Base-by-base conservation (phyloP, 495 filamentous ascomycete genomes). In the Chaetomium tenue region DNA sequence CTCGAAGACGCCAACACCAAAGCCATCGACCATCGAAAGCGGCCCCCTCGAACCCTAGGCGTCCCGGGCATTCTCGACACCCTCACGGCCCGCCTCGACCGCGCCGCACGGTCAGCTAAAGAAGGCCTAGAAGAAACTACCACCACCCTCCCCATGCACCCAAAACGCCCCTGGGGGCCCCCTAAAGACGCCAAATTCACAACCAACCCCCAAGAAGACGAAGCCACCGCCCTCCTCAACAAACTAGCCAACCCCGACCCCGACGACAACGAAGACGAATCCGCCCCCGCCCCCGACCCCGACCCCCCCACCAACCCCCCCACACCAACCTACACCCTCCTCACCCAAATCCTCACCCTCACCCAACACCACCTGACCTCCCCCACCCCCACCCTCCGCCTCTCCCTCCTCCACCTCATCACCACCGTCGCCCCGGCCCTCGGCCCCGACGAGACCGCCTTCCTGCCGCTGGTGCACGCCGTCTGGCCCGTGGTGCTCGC, bases 361-460 rank as follows among this genome's bases (percentile, higher is more conserved):
- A 88, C 87, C n/a, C 89, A 88, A 68, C 87, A 93, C 66, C 91
- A 96, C 74, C 84, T 97, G n/a, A 89, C 91, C 40, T 89, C 90
- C 0, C 85, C 91, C 6, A 90, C 91, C 2, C 87, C 91, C 0
- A 81, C 86, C 37, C 84, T 98, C 30, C 90, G 93, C 30, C 83
- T 84, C 23, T 89, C 86, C 3, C 83, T 97, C 1, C 84, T 97
- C 52, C 81, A 82, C 42, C 87, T 97, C 9, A 82, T 97, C 37
- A 74, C 82, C 23, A 88, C 87, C 5, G 85, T 89, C 11, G 79
- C 87, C 13, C 85, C 87, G 0, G 81, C 87, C 4, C 82, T 97
- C 3, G 84, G 88, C 2, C 78, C 81, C 0, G 86, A 94, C 69
- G 89, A 95, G 71, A 85, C 90, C 55, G 85, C 84, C 15, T 97